Conservation (phyloP, 371 early-diverging fungal species). For the Saksenaea oblongispora region DNA sequence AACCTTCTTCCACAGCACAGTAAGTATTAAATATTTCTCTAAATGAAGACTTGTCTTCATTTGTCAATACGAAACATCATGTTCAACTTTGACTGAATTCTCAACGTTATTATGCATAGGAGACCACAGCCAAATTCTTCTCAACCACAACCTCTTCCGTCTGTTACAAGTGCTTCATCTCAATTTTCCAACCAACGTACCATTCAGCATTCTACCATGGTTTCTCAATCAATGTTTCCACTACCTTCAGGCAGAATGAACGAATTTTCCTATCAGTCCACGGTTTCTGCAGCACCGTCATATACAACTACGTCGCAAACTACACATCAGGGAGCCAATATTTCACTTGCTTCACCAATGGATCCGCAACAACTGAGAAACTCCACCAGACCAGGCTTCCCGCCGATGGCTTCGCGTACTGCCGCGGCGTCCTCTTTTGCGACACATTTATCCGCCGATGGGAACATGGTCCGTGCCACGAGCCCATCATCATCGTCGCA, state of each 20-base stretch:
- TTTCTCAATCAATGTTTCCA: background rate
- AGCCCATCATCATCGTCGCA: background rate
- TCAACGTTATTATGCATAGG: background rate
- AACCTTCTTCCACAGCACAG: background rate
- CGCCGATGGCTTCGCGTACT: too few relatives aligned
- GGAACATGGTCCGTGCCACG: conserved; percentile 3
- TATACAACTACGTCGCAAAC: background rate
- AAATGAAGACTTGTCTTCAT: background rate
- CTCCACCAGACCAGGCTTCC: background rate
- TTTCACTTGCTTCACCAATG: background rate
- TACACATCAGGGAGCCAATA: background rate
- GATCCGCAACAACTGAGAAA: background rate
- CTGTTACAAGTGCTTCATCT: background rate
- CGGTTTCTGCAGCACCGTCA: background rate
- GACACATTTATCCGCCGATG: background rate
- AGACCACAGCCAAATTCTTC: background rate
- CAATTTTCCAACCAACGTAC: background rate
- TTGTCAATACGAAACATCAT: background rate
- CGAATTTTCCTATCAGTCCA: background rate
- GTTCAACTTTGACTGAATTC: background rate
- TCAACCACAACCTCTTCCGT: background rate
- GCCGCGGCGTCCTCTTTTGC: background rate
- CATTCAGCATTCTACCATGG: background rate
- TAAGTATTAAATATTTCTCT: background rate
- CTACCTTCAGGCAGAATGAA: background rate